Evolutionary conservation across 805 yeast species (phyloP).

Genomic region (Saccharomycopsis sp.): DNA sequence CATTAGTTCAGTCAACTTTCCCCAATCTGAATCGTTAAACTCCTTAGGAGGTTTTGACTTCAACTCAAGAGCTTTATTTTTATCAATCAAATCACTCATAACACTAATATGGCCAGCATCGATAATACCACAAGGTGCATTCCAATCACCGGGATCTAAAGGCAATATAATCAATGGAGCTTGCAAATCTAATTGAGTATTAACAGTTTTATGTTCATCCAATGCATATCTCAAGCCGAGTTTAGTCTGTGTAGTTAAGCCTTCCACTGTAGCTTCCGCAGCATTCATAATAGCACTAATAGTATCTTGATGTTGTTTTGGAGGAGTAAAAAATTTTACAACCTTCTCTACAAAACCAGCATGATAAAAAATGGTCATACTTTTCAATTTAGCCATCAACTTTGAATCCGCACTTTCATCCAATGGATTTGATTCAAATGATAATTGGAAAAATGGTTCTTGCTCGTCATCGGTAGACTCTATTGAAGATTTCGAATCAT

Average conservation of each 20-base stretch:
- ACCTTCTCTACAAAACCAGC: slow-evolving; percentile 73
- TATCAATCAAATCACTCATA: slow-evolving; percentile 68
- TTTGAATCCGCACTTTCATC: slow-evolving; percentile 77
- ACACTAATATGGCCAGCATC: slow-evolving; percentile 95
- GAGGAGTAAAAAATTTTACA: slow-evolving; percentile 72
- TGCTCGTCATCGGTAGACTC: not conserved
- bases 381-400: slow-evolving; percentile 60
- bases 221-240: slow-evolving; percentile 88
- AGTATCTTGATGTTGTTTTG: slow-evolving; percentile 75
- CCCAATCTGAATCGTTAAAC: slow-evolving; percentile 64
- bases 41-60: slow-evolving; percentile 39
- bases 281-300: slow-evolving; percentile 86
- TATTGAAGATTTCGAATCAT: not conserved
- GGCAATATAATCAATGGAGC: slow-evolving; percentile 90
- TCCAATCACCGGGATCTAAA: slow-evolving; percentile 63
- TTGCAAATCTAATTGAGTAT: slow-evolving; percentile 78
- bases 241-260: slow-evolving; percentile 79
- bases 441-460: slow-evolving; percentile 70
- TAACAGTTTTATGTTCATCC: slow-evolving; percentile 87
- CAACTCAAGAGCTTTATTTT: slow-evolving; percentile 55
- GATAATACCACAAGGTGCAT: slow-evolving; percentile 80
- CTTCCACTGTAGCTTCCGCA: slow-evolving; percentile 92
- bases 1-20: slow-evolving; percentile 64
- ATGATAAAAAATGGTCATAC: slow-evolving; percentile 86
- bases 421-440: slow-evolving; percentile 80